These are phyloP conservation scores for Psilocybe mexicana DNA, from an alignment of 1,284 basidiomycete species.

Conservation along the genomic window DNA sequence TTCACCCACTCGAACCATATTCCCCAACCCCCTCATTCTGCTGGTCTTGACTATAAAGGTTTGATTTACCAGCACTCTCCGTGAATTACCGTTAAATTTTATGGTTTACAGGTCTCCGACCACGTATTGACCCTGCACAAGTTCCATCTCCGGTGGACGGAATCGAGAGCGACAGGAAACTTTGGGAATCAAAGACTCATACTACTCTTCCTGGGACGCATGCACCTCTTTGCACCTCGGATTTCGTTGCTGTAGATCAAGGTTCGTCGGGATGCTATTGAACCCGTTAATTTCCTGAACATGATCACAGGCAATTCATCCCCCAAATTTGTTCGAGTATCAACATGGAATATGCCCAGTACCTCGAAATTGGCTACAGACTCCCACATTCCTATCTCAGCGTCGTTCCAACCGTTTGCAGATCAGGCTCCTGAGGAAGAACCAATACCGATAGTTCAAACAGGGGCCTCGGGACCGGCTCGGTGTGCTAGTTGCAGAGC, in stretches of 20 bases:
- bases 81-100: not conserved
- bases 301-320: constrained; percentile 62
- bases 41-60: constrained; percentile 70
- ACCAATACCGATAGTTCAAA: constrained; percentile 76
- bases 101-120: constrained; percentile 59
- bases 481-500: constrained; percentile 87
- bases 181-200: constrained; percentile 81
- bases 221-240: constrained; percentile 84
- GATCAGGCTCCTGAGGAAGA: constrained; percentile 82
- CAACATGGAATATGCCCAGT: constrained; percentile 85
- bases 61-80: constrained; percentile 24
- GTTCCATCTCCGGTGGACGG: constrained; percentile 90
- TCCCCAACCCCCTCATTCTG: constrained; percentile 80
- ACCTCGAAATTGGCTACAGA: constrained; percentile 81
- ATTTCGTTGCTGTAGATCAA: constrained; percentile 91
- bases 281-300: constrained; percentile 3
- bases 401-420: constrained; percentile 91
- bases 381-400: constrained; percentile 83
- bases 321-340: constrained; percentile 86
- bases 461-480: constrained; percentile 72
- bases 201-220: constrained; percentile 76
- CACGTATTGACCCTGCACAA: constrained; percentile 87
- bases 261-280: constrained; percentile 46
- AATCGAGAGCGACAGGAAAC: constrained; percentile 81
- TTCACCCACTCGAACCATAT: constrained; percentile 55